Conservation (phyloP, 805 yeast species). For the Candida germanica region DNA sequence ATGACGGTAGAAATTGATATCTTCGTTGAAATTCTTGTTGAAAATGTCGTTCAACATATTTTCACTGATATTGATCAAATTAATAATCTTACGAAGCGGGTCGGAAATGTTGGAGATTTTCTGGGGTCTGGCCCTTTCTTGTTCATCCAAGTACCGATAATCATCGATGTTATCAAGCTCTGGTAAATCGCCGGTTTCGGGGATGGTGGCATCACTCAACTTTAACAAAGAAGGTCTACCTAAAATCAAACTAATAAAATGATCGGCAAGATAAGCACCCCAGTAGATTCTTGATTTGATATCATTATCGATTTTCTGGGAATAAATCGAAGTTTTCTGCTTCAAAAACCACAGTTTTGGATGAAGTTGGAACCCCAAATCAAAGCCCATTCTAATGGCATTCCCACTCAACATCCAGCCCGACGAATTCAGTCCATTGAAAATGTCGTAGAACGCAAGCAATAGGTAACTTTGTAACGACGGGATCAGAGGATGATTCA, state of each 20-base stretch:
- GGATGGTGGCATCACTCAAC: slow-evolving; percentile 56
- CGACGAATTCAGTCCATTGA: slow-evolving; percentile 53
- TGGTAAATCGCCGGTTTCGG: slow-evolving; percentile 57
- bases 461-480: slow-evolving; percentile 58
- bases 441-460: slow-evolving; percentile 59
- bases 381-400: slow-evolving; percentile 63
- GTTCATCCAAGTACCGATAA: slow-evolving; percentile 38
- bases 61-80: slow-evolving; percentile 43
- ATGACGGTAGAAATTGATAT: slow-evolving; percentile 18
- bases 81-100: slow-evolving; percentile 42
- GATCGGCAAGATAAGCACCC: slow-evolving; percentile 67
- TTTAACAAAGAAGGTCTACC: slow-evolving; percentile 59
- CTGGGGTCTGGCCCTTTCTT: slow-evolving; percentile 16
- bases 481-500: slow-evolving; percentile 49
- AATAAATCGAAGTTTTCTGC: slow-evolving; percentile 30
- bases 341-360: slow-evolving; percentile 58
- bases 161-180: slow-evolving; percentile 64
- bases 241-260: slow-evolving; percentile 54
- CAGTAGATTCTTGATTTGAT: slow-evolving; percentile 61
- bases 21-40: slow-evolving; percentile 33
- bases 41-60: slow-evolving; percentile 45
- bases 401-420: slow-evolving; percentile 65
- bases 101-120: slow-evolving; percentile 37
- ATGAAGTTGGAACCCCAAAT: slow-evolving; percentile 60
- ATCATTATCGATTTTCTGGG: slow-evolving; percentile 47